Evolutionary conservation across 2,329 filamentous ascomycete genomes (phyloP).

Genomic region (Colletotrichum sublineola): DNA sequence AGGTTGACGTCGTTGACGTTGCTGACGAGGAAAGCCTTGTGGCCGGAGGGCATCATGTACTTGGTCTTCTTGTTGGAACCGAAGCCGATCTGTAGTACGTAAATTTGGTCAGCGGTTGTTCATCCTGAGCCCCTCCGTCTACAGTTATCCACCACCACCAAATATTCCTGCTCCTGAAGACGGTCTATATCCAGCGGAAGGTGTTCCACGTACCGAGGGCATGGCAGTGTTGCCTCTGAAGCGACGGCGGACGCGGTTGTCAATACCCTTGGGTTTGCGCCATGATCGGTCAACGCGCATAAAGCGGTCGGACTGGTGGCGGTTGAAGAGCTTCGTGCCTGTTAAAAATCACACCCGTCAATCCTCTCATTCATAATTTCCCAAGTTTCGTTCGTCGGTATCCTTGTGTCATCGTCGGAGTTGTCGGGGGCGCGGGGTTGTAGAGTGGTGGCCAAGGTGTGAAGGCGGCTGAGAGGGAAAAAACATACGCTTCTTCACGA

Average conservation of each 20-base stretch:
- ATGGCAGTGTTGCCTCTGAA: slow-evolving; percentile 97
- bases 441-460: slow-evolving; percentile 17
- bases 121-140: not conserved
- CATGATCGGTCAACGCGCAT: slow-evolving; percentile 91
- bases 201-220: slow-evolving; percentile 86
- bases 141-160: slow-evolving; percentile 39
- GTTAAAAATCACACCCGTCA: slow-evolving; percentile 56
- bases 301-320: slow-evolving; percentile 98
- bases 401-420: slow-evolving; percentile 1
- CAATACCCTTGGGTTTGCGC: slow-evolving; percentile 99
- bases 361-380: slow-evolving; percentile 43
- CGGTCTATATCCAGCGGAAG: not conserved
- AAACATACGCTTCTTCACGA: slow-evolving; percentile 99
- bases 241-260: slow-evolving; percentile 96
- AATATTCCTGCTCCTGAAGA: slow-evolving; percentile 27
- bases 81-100: slow-evolving; percentile 84
- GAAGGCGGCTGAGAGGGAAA: slow-evolving; percentile 40
- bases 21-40: slow-evolving; percentile 99
- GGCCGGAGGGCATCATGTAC: slow-evolving; percentile 98
- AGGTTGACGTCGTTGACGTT: slow-evolving; percentile 97
- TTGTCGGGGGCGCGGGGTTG: slow-evolving; percentile 33
- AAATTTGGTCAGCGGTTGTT: slow-evolving; percentile 27
- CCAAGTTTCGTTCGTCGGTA: slow-evolving; percentile 36
- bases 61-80: slow-evolving; percentile 99
- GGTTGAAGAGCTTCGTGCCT: slow-evolving; percentile 95